A percentile compares a stretch with the other conserved stretches of the same genome.
Conservation (phyloP, 1,284 basidiomycete species). For the Irpex rosettiformis region DNA sequence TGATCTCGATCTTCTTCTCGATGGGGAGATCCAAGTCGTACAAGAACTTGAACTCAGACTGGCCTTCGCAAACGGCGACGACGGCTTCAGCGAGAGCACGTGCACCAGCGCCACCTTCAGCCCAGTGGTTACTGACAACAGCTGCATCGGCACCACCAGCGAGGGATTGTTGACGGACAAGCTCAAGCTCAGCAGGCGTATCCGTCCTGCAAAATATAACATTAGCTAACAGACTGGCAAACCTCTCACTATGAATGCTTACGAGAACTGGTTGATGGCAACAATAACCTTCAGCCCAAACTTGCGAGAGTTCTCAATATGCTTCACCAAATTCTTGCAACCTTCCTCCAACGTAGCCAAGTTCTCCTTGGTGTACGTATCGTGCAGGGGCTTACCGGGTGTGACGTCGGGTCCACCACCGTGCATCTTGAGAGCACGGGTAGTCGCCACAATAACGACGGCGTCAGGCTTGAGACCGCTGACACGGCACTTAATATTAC, state of each 20-base stretch:
- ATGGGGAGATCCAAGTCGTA: slow-evolving; percentile 86
- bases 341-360: slow-evolving; percentile 89
- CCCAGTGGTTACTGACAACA: slow-evolving; percentile 96
- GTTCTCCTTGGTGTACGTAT: slow-evolving; percentile 94
- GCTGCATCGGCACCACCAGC: slow-evolving; percentile 92
- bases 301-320: slow-evolving; percentile 95
- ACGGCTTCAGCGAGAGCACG: slow-evolving; percentile 86
- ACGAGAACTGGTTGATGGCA: slow-evolving; percentile 95
- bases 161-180: slow-evolving; percentile 80
- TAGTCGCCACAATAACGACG: slow-evolving; percentile 94
- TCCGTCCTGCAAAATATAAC: slow-evolving; percentile 61
- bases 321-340: slow-evolving; percentile 90
- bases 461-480: slow-evolving; percentile 94
- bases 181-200: slow-evolving; percentile 85
- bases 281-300: slow-evolving; percentile 97
- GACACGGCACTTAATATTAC: slow-evolving; percentile 98
- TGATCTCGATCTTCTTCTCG: slow-evolving; percentile 84
- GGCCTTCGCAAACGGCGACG: slow-evolving; percentile 79
- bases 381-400: slow-evolving; percentile 91
- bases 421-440: slow-evolving; percentile 98
- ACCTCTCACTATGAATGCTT: slow-evolving; percentile 42
- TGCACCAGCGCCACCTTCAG: slow-evolving; percentile 87
- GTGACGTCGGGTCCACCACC: slow-evolving; percentile 97
- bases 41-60: slow-evolving; percentile 85
- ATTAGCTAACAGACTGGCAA: no score